Base-by-base conservation (phyloP, 805 yeast genomes). In the Candida qinlingensis region DNA sequence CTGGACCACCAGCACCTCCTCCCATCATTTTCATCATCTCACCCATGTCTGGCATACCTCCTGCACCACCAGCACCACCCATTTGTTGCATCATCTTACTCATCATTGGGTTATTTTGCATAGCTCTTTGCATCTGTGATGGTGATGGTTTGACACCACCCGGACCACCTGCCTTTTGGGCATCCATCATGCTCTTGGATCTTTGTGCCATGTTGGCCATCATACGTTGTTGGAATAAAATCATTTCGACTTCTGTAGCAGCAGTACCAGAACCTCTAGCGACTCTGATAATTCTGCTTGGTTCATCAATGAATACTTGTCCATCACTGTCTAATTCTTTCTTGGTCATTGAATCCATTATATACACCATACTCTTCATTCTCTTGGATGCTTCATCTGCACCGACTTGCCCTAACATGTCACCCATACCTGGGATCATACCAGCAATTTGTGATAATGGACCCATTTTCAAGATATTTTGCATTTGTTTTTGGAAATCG, bases 331-430 rank as follows among this genome's bases (percentile, higher is more conserved):
- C 96, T 52, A 92, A 77, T 70, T 92, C 99, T 61, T 84, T 74
- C 55, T 83, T 83, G 1, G 97, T 92, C 99, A 92, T 92, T 3
- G 97, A 89, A 66, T 92, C 99, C 86, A 92, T 79, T 30, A 92
- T 83, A 60, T 79, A 91, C 41, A 92, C 83, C 95, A 92, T 89
- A 54, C 84, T 76, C 64, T 91, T 92, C 71, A 92, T 75, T 61
- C 85, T 77, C 47, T 78, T 76, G n/a, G 88, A 79, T 0, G 96
- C 84, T 60, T 94, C 98, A 58, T 89, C 96, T 64, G 90, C 97
- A 29, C 96, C 94, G 40, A 88, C 82, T 65, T 87, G 92, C 45
- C 77, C 81, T 79, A 92, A 84, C 75, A 92, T 76, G 36, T 91
- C 80, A 70, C 90, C 79, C 61, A 97, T 88, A 28, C 85, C 94